Conservation (phyloP, 805 yeast genomes). For the Torulaspora maleeae region DNA sequence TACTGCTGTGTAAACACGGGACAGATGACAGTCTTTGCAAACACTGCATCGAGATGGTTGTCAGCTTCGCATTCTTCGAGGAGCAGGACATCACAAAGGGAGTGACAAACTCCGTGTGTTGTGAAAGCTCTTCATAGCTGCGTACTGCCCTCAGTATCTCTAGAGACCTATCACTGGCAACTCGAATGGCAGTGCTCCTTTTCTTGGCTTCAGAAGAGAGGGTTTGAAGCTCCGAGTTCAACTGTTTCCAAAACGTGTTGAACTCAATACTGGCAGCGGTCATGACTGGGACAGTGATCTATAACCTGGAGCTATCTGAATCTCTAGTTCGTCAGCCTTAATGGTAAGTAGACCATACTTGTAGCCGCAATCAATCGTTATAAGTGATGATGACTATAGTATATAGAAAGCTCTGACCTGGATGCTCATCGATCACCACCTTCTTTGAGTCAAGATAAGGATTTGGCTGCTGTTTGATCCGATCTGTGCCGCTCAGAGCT, state of each 20-base stretch:
- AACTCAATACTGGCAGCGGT: conserved; percentile 21
- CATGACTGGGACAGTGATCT: conserved; percentile 1
- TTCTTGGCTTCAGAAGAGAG: conserved; percentile 69
- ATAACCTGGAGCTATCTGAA: background rate
- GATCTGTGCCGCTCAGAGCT: background rate
- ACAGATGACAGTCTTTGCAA: conserved; percentile 55
- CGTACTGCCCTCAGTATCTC: conserved; percentile 40
- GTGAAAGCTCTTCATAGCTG: conserved; percentile 36
- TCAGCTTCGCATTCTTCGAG: conserved; percentile 68
- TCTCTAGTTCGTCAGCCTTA: background rate
- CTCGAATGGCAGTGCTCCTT: conserved; percentile 62
- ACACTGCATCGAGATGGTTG: conserved; percentile 66
- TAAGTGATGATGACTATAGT: background rate
- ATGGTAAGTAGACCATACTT: background rate
- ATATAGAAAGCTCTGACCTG: background rate
- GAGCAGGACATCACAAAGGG: conserved; percentile 74
- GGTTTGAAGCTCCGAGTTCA: conserved; percentile 53
- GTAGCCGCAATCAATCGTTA: background rate
- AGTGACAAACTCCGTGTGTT: conserved; percentile 49
- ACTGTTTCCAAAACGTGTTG: conserved; percentile 22
- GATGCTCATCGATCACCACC: background rate
- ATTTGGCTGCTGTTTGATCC: too few species aligned
- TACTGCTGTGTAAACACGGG: conserved; percentile 50
- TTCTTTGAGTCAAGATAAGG: too few species aligned
- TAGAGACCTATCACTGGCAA: conserved; percentile 50